Percentiles rank a stretch among this genome's conserved stretches.
These are phyloP conservation scores for Coniella lustricola DNA, from an alignment of 2,329 filamentous ascomycete genomes.

Conservation along the genomic window DNA sequence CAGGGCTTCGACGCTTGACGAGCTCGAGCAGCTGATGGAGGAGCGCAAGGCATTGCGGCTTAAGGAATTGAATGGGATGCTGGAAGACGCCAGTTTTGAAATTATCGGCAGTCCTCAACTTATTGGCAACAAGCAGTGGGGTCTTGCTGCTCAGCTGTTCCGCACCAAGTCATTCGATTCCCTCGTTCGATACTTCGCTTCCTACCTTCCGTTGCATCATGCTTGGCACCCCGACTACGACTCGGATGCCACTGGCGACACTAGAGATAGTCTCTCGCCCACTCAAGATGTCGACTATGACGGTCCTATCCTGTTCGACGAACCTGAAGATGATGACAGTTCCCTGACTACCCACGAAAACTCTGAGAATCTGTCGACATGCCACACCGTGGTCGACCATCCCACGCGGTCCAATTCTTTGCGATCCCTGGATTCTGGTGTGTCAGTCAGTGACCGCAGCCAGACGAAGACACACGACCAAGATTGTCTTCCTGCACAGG, in stretches of 20 bases:
- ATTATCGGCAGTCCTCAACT: slow-evolving; percentile 54
- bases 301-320: slow-evolving; percentile 34
- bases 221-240: slow-evolving; percentile 33
- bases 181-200: slow-evolving; percentile 52
- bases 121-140: slow-evolving; percentile 53
- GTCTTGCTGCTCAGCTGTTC: slow-evolving; percentile 51
- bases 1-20: slow-evolving; percentile 40
- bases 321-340: slow-evolving; percentile 30
- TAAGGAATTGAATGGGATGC: slow-evolving; percentile 46
- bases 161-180: slow-evolving; percentile 53
- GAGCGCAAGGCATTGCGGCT: slow-evolving; percentile 48
- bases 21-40: slow-evolving; percentile 49
- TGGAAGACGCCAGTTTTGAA: slow-evolving; percentile 52
- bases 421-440: slow-evolving; percentile 36
- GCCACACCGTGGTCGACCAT: slow-evolving; percentile 22
- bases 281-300: slow-evolving; percentile 19
- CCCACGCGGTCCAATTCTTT: slow-evolving; percentile 46
- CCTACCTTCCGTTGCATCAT: slow-evolving; percentile 48
- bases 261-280: slow-evolving; percentile 24
- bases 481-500: slow-evolving; percentile 36
- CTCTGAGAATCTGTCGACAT: slow-evolving; percentile 19
- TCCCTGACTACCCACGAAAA: slow-evolving; percentile 35
- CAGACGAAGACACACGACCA: slow-evolving; percentile 27
- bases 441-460: slow-evolving; percentile 30
- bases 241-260: slow-evolving; percentile 30